Base-by-base conservation (phyloP, 2,329 filamentous ascomycete genomes). In the Endocalyx cinctus region DNA sequence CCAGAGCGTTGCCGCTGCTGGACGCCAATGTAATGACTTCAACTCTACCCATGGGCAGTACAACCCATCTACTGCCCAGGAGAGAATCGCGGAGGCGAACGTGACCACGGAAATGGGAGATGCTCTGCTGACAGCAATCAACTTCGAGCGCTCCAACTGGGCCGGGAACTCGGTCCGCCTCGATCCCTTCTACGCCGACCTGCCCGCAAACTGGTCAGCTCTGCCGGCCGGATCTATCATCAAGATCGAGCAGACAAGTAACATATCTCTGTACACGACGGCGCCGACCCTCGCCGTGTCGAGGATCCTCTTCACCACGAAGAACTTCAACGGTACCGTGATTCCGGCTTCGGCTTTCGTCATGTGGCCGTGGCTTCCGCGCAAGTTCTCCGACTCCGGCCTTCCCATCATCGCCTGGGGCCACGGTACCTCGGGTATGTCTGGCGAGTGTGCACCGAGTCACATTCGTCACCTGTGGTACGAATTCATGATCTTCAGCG, bases 261-360 rank as follows among this genome's bases (percentile, higher is more conserved):
- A n/a, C n/a, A n/a, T n/a, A n/a, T n/a, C n/a, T n/a, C n/a, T n/a
- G n/a, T 71, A 64, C 46, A 60, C 61, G 2, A 35, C 70, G 3
- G 58, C 69, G 0, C 55, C 65, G 0, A 51, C 48, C n/a, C 48
- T 61, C 2, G 55, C 66, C 3, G 46, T 75, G 27, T 73, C 68
- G 2, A 63, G 70, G 11, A 60, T 75, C 39, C 41, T 71, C 3
- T 75, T 69, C 51, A 63, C 63, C 14, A 66, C 67, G 0, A 58
- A 54, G 14, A 62, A 58, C n/a, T 39, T 64, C 15, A 69, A 72
- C 35, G 64, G 66, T 4, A 63, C 60, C 1, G 37, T 57, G 0
- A 47, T 74, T 2, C 70, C 70, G 1, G 62, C 67, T 7, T 71
- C 69, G 2, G 70, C 61, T 2, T 72, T 60, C 45, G 51, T 74